Percentiles rank a stretch among this genome's conserved stretches.
These are phyloP conservation scores for Biscogniauxia marginata DNA, from an alignment of 2,329 filamentous ascomycete species.

Conservation along the genomic window DNA sequence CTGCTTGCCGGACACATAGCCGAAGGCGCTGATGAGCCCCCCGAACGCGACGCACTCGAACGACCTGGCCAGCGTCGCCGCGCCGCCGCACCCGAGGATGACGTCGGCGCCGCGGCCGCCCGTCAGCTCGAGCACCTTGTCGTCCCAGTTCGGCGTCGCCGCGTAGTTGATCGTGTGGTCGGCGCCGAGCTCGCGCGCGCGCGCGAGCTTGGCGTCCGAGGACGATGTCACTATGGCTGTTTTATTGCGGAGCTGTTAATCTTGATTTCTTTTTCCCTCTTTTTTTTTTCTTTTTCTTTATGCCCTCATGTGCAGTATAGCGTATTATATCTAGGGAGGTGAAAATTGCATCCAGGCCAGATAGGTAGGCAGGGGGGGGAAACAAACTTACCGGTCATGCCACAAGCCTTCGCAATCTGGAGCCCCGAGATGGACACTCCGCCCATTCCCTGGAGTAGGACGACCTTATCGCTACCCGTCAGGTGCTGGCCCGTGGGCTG, in stretches of 20 bases:
- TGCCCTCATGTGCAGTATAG: too few relatives aligned
- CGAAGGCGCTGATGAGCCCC: constrained; percentile 48
- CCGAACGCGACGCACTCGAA: constrained; percentile 55
- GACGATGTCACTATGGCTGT: constrained; percentile 30
- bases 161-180: constrained; percentile 55
- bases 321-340: too few relatives aligned
- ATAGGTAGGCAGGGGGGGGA: background rate
- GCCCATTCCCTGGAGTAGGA: constrained; percentile 55
- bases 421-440: constrained; percentile 51
- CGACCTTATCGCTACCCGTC: constrained; percentile 43
- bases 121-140: constrained; percentile 46
- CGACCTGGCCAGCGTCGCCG: constrained; percentile 49
- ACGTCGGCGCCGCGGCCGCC: constrained; percentile 48
- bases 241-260: background rate
- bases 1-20: constrained; percentile 45
- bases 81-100: constrained; percentile 55
- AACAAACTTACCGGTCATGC: constrained; percentile 43
- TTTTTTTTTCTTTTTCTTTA: background rate
- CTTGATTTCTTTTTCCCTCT: too few relatives aligned
- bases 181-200: constrained; percentile 49
- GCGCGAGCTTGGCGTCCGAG: constrained; percentile 49
- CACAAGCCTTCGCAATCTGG: constrained; percentile 53
- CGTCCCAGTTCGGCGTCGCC: constrained; percentile 51
- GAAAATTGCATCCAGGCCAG: too few relatives aligned
- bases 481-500: constrained; percentile 49